These are phyloP conservation scores for Castanea mollissima DNA, from an alignment of 306 rosid species.

Conservation along the genomic window DNA sequence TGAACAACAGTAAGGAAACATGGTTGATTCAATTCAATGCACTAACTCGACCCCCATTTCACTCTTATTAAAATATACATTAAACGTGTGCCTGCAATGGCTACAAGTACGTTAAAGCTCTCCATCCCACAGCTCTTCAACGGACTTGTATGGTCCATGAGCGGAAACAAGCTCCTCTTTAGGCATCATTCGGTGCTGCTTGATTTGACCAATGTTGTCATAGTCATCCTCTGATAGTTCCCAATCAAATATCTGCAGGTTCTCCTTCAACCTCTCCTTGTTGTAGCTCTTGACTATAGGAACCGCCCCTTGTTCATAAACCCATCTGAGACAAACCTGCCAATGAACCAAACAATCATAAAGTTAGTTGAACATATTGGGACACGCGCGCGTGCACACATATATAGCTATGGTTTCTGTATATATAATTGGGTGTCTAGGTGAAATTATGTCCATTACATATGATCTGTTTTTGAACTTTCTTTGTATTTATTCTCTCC, in stretches of 20 bases:
- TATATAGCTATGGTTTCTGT: background rate
- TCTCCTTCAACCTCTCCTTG: constrained; percentile 6
- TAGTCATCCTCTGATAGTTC: background rate
- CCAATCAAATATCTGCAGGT: constrained; percentile 1
- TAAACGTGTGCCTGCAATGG: no score
- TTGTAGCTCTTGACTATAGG: background rate
- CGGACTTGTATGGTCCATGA: background rate
- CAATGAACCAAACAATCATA: background rate
- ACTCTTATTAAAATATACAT: no score
- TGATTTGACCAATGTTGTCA: background rate
- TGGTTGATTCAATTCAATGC: no score
- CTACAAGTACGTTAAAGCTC: background rate
- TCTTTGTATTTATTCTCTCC: no score
- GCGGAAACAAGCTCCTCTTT: background rate
- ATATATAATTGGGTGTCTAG: background rate
- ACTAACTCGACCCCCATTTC: no score
- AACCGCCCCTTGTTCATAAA: background rate
- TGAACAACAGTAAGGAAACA: no score
- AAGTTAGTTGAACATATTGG: background rate
- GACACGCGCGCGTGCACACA: background rate
- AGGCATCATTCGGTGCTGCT: background rate
- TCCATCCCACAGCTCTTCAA: background rate
- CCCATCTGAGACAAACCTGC: background rate
- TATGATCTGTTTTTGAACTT: background rate
- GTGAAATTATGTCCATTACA: background rate